phyloP scores from a whole-genome alignment of 345 rosid genomes.

The Melaleuca alternifolia region DNA sequence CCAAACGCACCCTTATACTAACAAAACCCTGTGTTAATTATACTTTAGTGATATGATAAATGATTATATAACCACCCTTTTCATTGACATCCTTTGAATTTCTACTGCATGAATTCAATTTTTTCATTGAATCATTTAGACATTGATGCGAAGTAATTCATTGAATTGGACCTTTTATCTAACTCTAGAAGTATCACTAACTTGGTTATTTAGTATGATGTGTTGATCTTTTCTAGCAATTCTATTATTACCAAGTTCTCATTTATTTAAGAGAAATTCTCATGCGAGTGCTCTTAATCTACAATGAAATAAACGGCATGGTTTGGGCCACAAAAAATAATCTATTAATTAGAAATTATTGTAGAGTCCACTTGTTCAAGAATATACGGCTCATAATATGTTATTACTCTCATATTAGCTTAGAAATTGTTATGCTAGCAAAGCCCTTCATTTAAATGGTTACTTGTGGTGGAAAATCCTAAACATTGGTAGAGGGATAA shows the following conservation, averaged over 20 bases:
- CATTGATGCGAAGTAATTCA: background rate
- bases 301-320: too few species aligned
- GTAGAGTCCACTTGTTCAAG: too few species aligned
- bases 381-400: too few species aligned
- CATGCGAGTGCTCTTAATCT: too few species aligned
- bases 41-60: background rate
- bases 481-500: background rate
- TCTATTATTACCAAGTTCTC: background rate
- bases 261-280: background rate
- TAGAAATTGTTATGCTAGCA: too few species aligned
- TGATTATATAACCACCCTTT: background rate
- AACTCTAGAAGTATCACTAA: background rate
- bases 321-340: too few species aligned
- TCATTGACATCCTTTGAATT: background rate
- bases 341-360: too few species aligned
- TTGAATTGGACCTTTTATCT: background rate
- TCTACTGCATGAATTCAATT: background rate
- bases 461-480: background rate
- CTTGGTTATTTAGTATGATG: background rate
- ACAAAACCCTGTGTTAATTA: too few species aligned
- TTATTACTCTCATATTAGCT: too few species aligned
- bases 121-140: background rate
- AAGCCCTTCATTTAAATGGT: background rate
- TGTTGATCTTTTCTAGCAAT: too few species aligned
- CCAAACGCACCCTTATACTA: too few species aligned